A percentile compares a stretch with the other conserved stretches of the same genome.
phyloP scores from a whole-genome alignment of 495 filamentous ascomycete species.

The Aspergillus biplanus region DNA sequence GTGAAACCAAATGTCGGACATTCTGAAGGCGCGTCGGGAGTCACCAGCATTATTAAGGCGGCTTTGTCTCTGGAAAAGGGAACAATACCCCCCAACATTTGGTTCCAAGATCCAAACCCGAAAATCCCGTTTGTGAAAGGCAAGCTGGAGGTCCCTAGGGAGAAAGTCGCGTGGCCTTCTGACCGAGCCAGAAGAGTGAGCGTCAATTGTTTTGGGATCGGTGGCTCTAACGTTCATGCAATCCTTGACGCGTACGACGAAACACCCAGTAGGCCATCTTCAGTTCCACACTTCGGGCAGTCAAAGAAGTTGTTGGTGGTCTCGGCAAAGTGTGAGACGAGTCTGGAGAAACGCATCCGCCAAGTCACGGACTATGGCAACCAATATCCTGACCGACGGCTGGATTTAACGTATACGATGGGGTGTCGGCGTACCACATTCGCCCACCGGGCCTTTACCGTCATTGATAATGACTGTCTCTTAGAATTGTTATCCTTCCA shows the following conservation, averaged over 20 bases:
- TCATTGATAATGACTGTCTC: neutral
- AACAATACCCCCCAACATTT: conserved; percentile 34
- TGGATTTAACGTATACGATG: neutral
- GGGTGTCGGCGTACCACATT: neutral
- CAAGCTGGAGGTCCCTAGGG: conserved; percentile 25
- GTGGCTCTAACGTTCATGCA: conserved; percentile 35
- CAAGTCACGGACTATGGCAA: too few species aligned
- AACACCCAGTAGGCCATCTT: too few species aligned
- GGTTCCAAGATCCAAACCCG: neutral
- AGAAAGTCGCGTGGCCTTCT: conserved; percentile 7
- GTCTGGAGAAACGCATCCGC: too few species aligned
- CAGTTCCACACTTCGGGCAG: too few species aligned
- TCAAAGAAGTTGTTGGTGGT: too few species aligned
- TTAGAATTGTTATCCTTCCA: neutral
- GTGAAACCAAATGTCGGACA: conserved; percentile 60
- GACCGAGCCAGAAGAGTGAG: conserved; percentile 20
- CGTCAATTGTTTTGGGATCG: conserved; percentile 40
- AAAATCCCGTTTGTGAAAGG: neutral
- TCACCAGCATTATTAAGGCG: conserved; percentile 46
- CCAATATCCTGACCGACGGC: too few species aligned
- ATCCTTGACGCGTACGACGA: too few species aligned
- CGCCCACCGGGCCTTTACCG: neutral
- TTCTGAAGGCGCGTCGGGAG: neutral
- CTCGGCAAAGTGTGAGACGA: too few species aligned
- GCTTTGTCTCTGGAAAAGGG: conserved; percentile 50